A percentile compares a stretch with the other conserved stretches of the same genome.
These are phyloP conservation scores for Pneumocystis canis DNA, from an alignment of 1,139 yeast genomes.

Conservation along the genomic window DNA sequence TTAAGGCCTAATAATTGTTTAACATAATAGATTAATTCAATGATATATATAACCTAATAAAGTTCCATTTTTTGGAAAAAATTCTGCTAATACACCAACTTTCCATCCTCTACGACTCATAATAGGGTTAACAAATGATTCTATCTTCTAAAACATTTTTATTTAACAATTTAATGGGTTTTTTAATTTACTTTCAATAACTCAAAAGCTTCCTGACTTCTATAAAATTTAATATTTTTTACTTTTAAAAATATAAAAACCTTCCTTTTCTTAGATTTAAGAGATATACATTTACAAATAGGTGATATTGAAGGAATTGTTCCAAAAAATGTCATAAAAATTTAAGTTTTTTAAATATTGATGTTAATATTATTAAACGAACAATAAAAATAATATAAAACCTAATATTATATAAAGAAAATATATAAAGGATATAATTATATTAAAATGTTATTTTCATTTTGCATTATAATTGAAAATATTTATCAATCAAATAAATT, in stretches of 20 bases:
- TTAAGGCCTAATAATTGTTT: not conserved
- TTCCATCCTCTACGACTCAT: not conserved
- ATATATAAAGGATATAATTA: too few relatives aligned
- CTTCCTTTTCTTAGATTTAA: not conserved
- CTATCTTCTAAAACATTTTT: not conserved
- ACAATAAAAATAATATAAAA: not conserved
- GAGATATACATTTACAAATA: not conserved
- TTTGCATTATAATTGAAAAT: too few relatives aligned
- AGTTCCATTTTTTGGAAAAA: not conserved
- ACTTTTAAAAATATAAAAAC: not conserved
- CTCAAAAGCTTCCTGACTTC: not conserved
- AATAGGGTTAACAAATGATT: not conserved
- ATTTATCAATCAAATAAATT: not conserved
- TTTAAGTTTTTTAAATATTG: not conserved
- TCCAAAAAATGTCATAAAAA: not conserved
- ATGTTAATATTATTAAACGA: not conserved
- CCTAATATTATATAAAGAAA: too few relatives aligned
- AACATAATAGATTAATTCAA: not conserved
- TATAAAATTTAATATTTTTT: not conserved
- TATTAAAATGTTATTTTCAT: too few relatives aligned
- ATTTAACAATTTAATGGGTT: not conserved
- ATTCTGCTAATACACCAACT: not conserved
- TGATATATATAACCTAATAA: not conserved
- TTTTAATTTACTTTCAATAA: not conserved
- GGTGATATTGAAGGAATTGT: not conserved